Evolutionary conservation across 2,329 filamentous ascomycete species (phyloP).

Genomic region (Blumeria graminis): DNA sequence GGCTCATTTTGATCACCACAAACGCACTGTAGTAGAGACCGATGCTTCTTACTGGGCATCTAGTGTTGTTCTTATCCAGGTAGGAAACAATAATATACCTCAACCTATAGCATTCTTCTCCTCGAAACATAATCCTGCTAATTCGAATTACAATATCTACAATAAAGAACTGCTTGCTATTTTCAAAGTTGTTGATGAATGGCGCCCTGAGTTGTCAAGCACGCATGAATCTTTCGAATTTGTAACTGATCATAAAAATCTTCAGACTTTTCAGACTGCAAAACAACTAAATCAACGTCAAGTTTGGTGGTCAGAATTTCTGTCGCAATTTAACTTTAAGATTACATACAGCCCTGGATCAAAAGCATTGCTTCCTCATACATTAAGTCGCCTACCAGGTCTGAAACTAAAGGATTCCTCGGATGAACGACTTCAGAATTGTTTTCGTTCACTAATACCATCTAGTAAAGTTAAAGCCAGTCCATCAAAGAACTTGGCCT

Average conservation of each 20-base stretch:
- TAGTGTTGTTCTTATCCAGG: not conserved
- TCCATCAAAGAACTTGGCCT: not conserved
- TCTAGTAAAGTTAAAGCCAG: not conserved
- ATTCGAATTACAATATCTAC: constrained; percentile 16
- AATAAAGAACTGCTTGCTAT: constrained; percentile 17
- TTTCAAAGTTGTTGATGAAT: constrained; percentile 11
- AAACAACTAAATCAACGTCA: not conserved
- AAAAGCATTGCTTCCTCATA: not conserved
- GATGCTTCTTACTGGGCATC: too few relatives aligned
- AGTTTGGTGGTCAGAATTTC: not conserved
- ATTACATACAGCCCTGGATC: not conserved
- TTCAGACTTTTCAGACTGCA: constrained; percentile 3
- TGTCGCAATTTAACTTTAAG: not conserved
- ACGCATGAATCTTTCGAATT: constrained; percentile 4
- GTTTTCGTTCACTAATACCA: not conserved
- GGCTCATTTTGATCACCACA: too few relatives aligned
- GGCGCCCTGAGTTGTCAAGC: constrained; percentile 7
- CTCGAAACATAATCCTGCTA: not conserved
- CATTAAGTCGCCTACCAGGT: not conserved
- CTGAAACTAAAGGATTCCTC: not conserved
- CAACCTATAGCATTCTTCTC: not conserved
- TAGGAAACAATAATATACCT: not conserved
- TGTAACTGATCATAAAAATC: constrained; percentile 11
- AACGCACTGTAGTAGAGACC: too few relatives aligned
- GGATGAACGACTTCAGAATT: not conserved